phyloP scores from a whole-genome alignment of 1,284 basidiomycete genomes.

The Puccinia polysora region DNA sequence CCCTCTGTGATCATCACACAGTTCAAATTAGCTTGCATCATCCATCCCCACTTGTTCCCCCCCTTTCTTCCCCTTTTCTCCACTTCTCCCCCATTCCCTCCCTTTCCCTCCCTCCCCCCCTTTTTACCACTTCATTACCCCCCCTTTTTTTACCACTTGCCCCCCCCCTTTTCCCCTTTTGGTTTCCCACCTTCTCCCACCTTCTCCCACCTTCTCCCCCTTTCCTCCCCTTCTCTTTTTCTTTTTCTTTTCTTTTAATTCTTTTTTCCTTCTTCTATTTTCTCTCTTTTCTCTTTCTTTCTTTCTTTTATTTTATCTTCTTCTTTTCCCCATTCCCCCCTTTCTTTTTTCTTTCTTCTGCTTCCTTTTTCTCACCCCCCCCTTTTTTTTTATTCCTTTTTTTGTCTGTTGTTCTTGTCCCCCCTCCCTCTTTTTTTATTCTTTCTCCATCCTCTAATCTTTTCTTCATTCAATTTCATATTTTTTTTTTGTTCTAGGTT shows the following conservation, averaged over 20 bases:
- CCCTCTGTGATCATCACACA: no score
- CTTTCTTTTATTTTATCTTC: conserved; percentile 55
- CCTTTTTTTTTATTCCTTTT: neutral
- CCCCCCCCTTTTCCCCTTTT: neutral
- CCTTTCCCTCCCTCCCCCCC: no score
- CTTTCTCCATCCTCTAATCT: neutral
- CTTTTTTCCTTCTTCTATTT: neutral
- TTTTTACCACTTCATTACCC: no score
- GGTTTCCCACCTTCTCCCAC: neutral
- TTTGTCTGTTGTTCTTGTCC: neutral
- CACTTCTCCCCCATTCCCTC: no score
- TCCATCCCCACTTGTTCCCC: no score
- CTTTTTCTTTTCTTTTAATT: conserved; percentile 21
- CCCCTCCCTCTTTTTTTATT: neutral
- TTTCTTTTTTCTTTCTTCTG: no score
- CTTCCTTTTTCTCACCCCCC: neutral
- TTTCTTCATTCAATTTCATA: neutral
- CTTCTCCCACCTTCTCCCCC: neutral
- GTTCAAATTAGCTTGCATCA: no score
- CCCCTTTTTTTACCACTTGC: no score
- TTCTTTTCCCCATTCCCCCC: no score
- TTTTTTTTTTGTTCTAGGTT: neutral
- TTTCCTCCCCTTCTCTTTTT: neutral
- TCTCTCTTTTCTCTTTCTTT: conserved; percentile 10
- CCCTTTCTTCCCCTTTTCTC: no score